Base-by-base conservation (phyloP, 306 rosid species). In the Canavalia gladiata region DNA sequence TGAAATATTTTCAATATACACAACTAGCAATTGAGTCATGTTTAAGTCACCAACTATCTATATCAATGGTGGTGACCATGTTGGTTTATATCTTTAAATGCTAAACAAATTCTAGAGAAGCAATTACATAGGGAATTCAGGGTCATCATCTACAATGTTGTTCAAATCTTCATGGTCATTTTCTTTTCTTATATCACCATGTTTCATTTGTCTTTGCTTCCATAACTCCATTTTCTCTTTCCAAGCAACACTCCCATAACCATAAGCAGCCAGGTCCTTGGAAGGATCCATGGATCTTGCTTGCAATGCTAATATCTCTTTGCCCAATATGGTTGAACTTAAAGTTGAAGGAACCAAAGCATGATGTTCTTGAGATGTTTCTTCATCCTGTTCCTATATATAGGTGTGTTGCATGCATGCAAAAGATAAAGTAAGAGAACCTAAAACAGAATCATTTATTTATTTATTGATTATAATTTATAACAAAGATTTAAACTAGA, bases 181-280 rank as follows among this genome's bases (percentile, higher is more conserved):
- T 72, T 88, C 87, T 41, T 70, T 78, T 63, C 65, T 90, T 69
- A 69, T 76, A 58, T 34, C 12, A 60, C 69, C 60, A 60, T 85
- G 55, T 62, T 78, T 79, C 13, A 33, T 73, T 62, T 90, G 89
- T 72, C 84, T 86, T 70, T 85, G 85, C 58, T 86, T 92, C 94
- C 97, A 90, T 49, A 7, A 54, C 59, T 90, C 87, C 91, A 85
- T 88, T 37, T 90, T 89, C 18, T 89, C 91, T 81, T 89, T 89
- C 93, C 93, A 89, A 12, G 88, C 91, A 83, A 86, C 64, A 81
- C 94, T 90, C n/a, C 94, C 97, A 82, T 90, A 88, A 75, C 97
- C 94, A 81, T 91, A 90, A 64, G 88, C 88, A 68, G 92, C 88
- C 4, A 85, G 45, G 85, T 90, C 90, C 83, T 87, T 91, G 60